Evolutionary conservation across 1,284 basidiomycete species (phyloP), one percentile per base, ranked within the genome.

Genomic region (Coniophora puteana): DNA sequence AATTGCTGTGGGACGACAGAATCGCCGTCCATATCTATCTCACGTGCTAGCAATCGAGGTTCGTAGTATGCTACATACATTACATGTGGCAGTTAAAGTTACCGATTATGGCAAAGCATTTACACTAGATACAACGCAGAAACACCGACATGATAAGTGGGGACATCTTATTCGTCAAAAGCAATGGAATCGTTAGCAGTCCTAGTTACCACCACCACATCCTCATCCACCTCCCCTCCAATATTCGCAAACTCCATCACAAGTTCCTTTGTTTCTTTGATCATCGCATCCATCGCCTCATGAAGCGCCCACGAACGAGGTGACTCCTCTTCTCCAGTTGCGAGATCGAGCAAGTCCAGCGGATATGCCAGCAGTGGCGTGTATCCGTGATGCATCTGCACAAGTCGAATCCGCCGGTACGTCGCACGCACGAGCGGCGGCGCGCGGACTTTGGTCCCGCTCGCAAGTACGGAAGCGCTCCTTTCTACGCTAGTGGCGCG

Each of bases 351-450:
- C 23, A 45, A 49, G 16, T 40, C 50, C 5, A 51, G 54, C 2
- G 68, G 72, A 32, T 73, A 45, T 5, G 76, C 76, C 18, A 83
- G 59, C 21, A 83, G 61, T 1, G 63, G 52, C 13, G 72, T 66
- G 53, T 83, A 85, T 1, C 83, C 83, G 66, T 83, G 71, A 43
- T 67, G 70, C 10, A 63, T 66, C 59, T 85, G 82, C 20, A 83
- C 77, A 2, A 71, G 55, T n/a, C 82, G 67, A 12, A 86, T 72
- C 24, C 79, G 64, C 16, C 68, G 65, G 51, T 80, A 80, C 18
- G 80, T 84, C 38, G 63, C 69, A 26, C 65, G 65, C 14, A 76
- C 66, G 1, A 84, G 70, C 16, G 64, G 53, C 4, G 68, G 45
- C 3, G 76, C 78, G 38, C 67, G 69, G 30, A 83, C 66, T 12